A percentile compares a stretch with the other conserved stretches of the same genome.
phyloP scores from a whole-genome alignment of 805 yeast genomes.

The Torulaspora maleeae region DNA sequence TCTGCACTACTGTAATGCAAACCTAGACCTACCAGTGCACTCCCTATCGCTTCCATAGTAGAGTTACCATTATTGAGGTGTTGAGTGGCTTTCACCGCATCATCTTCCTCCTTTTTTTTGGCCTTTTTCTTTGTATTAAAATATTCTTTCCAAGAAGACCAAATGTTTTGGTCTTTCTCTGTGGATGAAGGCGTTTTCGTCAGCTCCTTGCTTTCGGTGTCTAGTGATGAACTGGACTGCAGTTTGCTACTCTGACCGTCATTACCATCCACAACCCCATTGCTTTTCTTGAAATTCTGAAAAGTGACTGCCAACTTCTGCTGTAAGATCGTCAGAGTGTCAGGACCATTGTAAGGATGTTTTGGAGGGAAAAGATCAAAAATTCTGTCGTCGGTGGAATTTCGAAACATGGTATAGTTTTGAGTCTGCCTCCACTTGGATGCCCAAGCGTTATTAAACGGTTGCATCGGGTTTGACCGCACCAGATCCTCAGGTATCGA shows the following conservation, averaged over 20 bases:
- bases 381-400: constrained; percentile 60
- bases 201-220: background rate
- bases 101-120: constrained; percentile 7
- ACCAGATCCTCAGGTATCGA: constrained; percentile 27
- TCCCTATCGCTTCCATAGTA: constrained; percentile 20
- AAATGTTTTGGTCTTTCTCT: constrained; percentile 15
- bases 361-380: constrained; percentile 57
- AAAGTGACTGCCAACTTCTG: constrained; percentile 32
- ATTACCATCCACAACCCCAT: constrained; percentile 4
- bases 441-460: constrained; percentile 46
- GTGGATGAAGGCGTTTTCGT: constrained; percentile 1
- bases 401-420: constrained; percentile 52
- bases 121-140: constrained; percentile 23
- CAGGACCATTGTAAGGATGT: constrained; percentile 33
- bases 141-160: constrained; percentile 29
- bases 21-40: constrained; percentile 26
- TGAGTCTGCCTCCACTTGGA: constrained; percentile 50
- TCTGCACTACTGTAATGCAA: constrained; percentile 12
- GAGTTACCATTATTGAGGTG: constrained; percentile 12
- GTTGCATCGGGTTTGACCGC: constrained; percentile 36
- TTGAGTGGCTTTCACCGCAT: constrained; percentile 11
- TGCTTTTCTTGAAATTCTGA: constrained; percentile 30
- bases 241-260: constrained; percentile 1
- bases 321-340: constrained; percentile 29
- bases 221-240: constrained; percentile 2